Percentiles rank a stretch among this genome's conserved stretches.
phyloP scores from a whole-genome alignment of 1,284 basidiomycete genomes.

The Grifola frondosa region DNA sequence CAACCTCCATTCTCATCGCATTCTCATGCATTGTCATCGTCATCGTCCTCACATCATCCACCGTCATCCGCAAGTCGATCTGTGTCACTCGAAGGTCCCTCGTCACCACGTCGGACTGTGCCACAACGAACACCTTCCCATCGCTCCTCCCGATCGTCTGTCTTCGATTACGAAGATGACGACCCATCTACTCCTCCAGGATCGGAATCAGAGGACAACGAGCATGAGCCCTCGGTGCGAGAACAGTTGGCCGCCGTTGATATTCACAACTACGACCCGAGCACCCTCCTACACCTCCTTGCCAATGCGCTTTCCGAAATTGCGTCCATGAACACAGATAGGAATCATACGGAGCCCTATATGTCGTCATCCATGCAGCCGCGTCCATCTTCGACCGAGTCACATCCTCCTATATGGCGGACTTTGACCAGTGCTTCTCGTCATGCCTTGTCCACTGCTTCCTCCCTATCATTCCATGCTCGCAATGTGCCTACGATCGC shows the following conservation, averaged over 20 bases:
- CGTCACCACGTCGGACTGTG: conserved; percentile 19
- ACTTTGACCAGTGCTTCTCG: conserved; percentile 80
- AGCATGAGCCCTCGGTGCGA: conserved; percentile 15
- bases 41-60: conserved; percentile 22
- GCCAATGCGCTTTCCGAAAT: conserved; percentile 90
- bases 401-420: conserved; percentile 53
- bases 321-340: conserved; percentile 76
- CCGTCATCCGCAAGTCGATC: conserved; percentile 13
- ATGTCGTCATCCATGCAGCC: conserved; percentile 18
- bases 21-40: conserved; percentile 10
- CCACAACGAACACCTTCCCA: conserved; percentile 22
- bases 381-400: conserved; percentile 26
- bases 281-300: conserved; percentile 83
- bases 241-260: conserved; percentile 37
- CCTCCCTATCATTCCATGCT: conserved; percentile 92
- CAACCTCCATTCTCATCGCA: conserved; percentile 20
- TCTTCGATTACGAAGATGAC: conserved; percentile 21
- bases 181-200: conserved; percentile 23
- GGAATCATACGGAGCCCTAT: conserved; percentile 46
- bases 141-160: conserved; percentile 15
- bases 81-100: conserved; percentile 12
- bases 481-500: conserved; percentile 93
- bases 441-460: conserved; percentile 76
- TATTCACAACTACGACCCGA: conserved; percentile 64
- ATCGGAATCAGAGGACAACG: conserved; percentile 26